Evolutionary conservation across 768 basidiomycete species (phyloP).

Genomic region (Naganishia onofrii): DNA sequence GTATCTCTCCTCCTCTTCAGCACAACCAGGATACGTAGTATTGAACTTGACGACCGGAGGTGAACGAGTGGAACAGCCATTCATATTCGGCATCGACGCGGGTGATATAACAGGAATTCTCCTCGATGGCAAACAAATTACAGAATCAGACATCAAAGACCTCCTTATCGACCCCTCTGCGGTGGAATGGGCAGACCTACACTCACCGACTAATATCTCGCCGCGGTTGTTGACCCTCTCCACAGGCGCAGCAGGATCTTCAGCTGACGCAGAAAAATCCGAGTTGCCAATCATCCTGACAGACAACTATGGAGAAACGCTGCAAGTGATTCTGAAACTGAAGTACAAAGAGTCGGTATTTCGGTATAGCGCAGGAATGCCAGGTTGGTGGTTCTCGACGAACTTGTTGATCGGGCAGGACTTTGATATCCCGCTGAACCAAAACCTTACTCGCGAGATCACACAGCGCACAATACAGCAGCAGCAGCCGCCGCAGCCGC

Average conservation of each 20-base stretch:
- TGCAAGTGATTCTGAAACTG: conserved; percentile 4
- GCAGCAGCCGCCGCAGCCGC: no score
- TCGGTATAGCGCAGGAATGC: not conserved
- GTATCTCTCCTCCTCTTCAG: not conserved
- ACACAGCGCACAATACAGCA: no score
- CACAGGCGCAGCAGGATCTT: no score
- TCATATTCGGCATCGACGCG: not conserved
- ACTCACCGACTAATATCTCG: not conserved
- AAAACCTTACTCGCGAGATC: not conserved
- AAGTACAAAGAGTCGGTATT: conserved; percentile 3
- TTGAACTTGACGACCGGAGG: conserved; percentile 10
- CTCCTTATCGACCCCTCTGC: no score
- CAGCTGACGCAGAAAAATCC: not conserved
- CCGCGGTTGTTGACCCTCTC: not conserved
- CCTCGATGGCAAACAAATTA: not conserved
- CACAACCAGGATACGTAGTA: not conserved
- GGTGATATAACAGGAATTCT: not conserved
- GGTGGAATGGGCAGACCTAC: not conserved
- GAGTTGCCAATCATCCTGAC: not conserved
- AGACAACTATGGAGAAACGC: not conserved
- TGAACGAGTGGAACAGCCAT: not conserved
- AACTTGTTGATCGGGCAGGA: not conserved
- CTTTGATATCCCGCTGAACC: not conserved
- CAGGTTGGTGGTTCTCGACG: not conserved
- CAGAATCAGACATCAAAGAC: conserved; percentile 3